Evolutionary conservation across 495 filamentous ascomycete genomes (phyloP).

Genomic region (Aspergillus taichungensis): DNA sequence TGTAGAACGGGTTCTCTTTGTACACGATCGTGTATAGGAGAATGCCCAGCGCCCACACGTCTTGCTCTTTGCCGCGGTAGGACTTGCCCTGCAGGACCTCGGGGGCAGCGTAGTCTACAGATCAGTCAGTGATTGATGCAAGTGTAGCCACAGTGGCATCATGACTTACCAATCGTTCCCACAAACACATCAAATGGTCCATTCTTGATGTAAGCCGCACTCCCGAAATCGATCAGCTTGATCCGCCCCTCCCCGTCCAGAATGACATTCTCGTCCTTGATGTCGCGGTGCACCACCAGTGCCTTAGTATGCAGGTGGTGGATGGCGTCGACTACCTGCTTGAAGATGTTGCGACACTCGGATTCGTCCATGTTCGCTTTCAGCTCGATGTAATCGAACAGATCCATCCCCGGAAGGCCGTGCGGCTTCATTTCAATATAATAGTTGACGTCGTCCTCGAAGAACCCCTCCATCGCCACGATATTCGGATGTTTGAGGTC

Average conservation of each 20-base stretch:
- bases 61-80: constrained; percentile 93
- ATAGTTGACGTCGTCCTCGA: constrained; percentile 96
- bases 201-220: constrained; percentile 95
- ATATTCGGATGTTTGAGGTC: constrained; percentile 89
- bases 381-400: constrained; percentile 98
- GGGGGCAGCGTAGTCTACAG: constrained; percentile 87
- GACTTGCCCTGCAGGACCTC: constrained; percentile 92
- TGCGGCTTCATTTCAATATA: constrained; percentile 99
- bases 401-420: constrained; percentile 93
- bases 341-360: constrained; percentile 91
- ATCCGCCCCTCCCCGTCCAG: constrained; percentile 92
- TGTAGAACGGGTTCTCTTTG: constrained; percentile 99
- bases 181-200: constrained; percentile 99
- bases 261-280: constrained; percentile 98
- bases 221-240: constrained; percentile 97
- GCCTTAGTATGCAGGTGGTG: constrained; percentile 89
- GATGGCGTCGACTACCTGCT: constrained; percentile 80
- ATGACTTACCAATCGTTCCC: constrained; percentile 82
- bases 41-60: constrained; percentile 98
- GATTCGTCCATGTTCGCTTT: constrained; percentile 92
- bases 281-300: constrained; percentile 89
- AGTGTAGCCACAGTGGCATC: too few species aligned
- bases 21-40: constrained; percentile 97
- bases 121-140: background rate
- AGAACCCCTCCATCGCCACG: constrained; percentile 97